Evolutionary conservation across 371 early-diverging fungal genomes (phyloP), one percentile per base, ranked within the genome.

Genomic region (Apophysomyces elegans): DNA sequence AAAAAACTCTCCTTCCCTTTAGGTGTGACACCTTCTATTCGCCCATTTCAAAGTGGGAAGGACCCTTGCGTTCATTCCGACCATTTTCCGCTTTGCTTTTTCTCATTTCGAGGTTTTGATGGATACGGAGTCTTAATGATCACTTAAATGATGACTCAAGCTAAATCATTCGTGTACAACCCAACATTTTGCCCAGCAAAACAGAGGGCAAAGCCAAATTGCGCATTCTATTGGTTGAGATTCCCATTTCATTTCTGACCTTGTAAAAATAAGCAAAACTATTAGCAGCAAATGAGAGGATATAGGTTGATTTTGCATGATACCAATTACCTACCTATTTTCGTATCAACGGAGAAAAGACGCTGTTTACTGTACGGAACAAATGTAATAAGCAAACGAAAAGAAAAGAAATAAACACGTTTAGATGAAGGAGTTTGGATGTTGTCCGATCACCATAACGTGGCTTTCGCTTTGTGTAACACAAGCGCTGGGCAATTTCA

Each of bases 401-500:
- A 26, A 26, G 26, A 26, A 26, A 26, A 26, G 0, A 26, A 26
- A 26, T 26, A 26, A 26, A 26, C 32, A 26, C 3, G 2, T 1
- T 26, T 26, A 3, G 1, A 26, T 26, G 32, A 26, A 26, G 32
- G 32, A 26, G 32, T 26, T 26, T 26, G 32, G 32, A 26, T 26
- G 32, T 26, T 26, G 32, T 26, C 54, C 54, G 54, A 50, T 50
- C 54, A 50, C 21, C 54, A 50, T 50, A 50, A 50, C 54, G 54
- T 50, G 54, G 54, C 54, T 50, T 26, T 9, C 21, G 21, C 54
- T 16, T 50, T 21, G 54, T 50, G 54, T 50, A 50, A 50, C 54
- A 9, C 21, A 21, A 9, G 21, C 18, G 21, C 9, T 26, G 2
- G 21, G 54, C 7, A 21, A 18, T 26, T n/a, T 21, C 8, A 26